phyloP scores from a whole-genome alignment of 345 rosid genomes.

The Gossypium raimondii region DNA sequence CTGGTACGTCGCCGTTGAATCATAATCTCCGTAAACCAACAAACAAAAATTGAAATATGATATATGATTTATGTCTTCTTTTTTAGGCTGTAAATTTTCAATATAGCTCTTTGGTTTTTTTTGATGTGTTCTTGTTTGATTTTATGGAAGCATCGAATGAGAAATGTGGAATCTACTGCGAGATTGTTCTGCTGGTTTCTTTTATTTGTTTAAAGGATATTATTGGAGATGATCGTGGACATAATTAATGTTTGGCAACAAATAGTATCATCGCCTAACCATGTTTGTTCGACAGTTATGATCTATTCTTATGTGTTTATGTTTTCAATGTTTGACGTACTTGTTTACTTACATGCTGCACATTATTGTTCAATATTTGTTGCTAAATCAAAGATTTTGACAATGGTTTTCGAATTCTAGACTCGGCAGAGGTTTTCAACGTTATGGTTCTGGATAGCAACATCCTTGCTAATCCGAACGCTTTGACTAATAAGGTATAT shows the following conservation, averaged over 20 bases:
- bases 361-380: neutral
- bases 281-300: neutral
- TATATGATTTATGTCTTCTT: neutral
- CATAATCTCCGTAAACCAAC: neutral
- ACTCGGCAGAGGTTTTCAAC: slow-evolving; percentile 19
- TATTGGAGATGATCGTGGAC: neutral
- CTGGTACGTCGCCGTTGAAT: slow-evolving; percentile 20
- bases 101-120: neutral
- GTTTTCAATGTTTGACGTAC: neutral
- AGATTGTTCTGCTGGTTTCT: neutral
- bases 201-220: neutral
- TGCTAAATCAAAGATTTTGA: neutral
- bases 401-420: slow-evolving; percentile 16
- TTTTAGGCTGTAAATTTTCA: neutral
- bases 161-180: neutral
- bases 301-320: neutral
- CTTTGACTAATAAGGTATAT: slow-evolving; percentile 34
- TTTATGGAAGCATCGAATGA: neutral
- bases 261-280: neutral
- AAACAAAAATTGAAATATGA: neutral
- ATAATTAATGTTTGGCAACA: neutral
- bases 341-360: neutral
- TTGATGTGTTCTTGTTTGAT: neutral
- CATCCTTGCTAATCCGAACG: slow-evolving; percentile 16
- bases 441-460: slow-evolving; percentile 9